Base-by-base conservation (phyloP, 768 basidiomycete genomes). In the Tylopilus felleus region DNA sequence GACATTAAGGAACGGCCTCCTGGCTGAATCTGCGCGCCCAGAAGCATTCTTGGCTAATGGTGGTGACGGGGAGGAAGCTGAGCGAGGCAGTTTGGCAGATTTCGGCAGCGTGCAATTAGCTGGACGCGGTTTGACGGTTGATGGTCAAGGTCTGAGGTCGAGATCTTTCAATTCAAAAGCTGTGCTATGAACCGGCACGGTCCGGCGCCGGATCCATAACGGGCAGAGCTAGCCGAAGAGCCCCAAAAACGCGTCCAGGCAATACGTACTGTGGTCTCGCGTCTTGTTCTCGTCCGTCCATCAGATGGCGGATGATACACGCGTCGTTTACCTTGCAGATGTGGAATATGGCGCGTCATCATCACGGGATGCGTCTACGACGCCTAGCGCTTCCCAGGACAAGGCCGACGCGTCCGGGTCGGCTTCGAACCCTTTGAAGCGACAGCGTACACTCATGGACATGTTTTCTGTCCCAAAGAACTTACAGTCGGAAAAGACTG, bases 1-100 rank as follows among this genome's bases (percentile, higher is more conserved):
- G 51, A 48, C 61, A 51, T 65, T 71, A 49, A 70, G 58, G 35
- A 64, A 60, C n/a, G 69, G 66, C 66, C 73, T 78, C 65, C 75
- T 73, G 36, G 61, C 61, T 35, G 69, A 56, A 56, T 85, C 84
- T 56, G 75, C 71, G 56, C 82, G 83, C 65, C 76, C 78, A 53
- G 75, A 64, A 41, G 73, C 70, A 72, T 77, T 78, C 66, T 73
- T 81, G 60, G 80, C 74, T 60, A 77, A 76, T 50, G 86, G 87
- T 9, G 86, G 86, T 25, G 88, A 90, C 0, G 87, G 88, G 2
- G 89, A 89, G 16, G 88, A 88, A 44, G 77, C 77, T 77, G 88
- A 88, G 66, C 85, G 85, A 78, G 85, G 79, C 88, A 89, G 85
- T 65, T 81, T 88, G 82, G 64, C 63, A 40, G 57, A 67, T 52